Conservation (phyloP, 805 yeast genomes). For the Monosporozyma unispora region DNA sequence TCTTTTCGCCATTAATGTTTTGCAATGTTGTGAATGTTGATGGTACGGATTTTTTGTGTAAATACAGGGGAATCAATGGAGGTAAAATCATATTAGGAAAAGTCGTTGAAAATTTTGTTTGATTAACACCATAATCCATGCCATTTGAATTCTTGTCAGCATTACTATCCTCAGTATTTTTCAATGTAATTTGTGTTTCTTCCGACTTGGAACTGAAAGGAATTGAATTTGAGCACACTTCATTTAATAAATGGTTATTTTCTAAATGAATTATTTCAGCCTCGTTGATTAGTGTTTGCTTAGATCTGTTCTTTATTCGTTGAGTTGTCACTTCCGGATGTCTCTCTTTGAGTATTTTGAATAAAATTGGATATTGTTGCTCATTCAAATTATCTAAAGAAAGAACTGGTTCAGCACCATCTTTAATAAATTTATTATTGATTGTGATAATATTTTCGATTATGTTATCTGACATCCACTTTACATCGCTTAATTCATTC, state of each 20-base stretch:
- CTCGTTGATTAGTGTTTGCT: background rate
- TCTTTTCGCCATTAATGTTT: slow-evolving; percentile 10
- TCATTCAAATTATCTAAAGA: background rate
- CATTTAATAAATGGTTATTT: background rate
- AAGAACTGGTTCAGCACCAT: background rate
- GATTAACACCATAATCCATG: background rate
- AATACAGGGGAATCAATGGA: background rate
- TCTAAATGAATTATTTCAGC: background rate
- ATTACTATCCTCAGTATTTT: too few relatives aligned
- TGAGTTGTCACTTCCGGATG: background rate
- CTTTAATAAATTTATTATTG: background rate
- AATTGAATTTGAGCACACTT: background rate
- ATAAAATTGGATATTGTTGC: background rate
- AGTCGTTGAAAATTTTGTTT: background rate
- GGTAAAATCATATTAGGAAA: background rate
- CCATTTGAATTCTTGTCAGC: too few relatives aligned
- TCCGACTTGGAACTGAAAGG: background rate
- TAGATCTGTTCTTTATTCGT: background rate
- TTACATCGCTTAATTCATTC: slow-evolving; percentile 9
- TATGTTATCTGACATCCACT: background rate
- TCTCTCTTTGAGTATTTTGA: background rate
- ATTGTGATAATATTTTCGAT: slow-evolving; percentile 10
- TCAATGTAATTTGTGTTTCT: background rate
- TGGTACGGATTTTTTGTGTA: slow-evolving; percentile 7
- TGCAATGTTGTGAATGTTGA: slow-evolving; percentile 12